Percentiles rank a stretch among this genome's conserved stretches.
Evolutionary conservation across 805 yeast species (phyloP).

Genomic region (Cyberlindnera saturnus): DNA sequence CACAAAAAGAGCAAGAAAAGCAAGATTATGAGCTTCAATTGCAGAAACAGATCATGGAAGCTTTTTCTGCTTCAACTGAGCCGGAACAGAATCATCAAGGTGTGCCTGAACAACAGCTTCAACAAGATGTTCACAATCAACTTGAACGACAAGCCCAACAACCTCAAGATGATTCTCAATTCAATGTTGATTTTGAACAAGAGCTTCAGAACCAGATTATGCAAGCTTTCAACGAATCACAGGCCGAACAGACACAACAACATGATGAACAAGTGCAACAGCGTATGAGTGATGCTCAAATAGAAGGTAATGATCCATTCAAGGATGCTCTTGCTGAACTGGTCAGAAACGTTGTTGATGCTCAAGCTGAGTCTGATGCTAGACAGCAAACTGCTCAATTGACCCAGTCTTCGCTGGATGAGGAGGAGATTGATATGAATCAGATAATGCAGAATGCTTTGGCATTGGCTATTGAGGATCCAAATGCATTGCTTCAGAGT

Average conservation of each 20-base stretch:
- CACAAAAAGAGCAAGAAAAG: background rate
- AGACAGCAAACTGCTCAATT: slow-evolving; percentile 2
- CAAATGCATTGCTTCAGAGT: slow-evolving; percentile 34
- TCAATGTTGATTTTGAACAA: slow-evolving; percentile 13
- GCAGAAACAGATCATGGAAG: slow-evolving; percentile 22
- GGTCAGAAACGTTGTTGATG: slow-evolving; percentile 49
- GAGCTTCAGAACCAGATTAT: slow-evolving; percentile 20
- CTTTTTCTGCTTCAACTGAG: slow-evolving; percentile 15
- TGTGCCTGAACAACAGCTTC: background rate
- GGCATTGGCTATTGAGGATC: slow-evolving; percentile 68
- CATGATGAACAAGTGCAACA: slow-evolving; percentile 2
- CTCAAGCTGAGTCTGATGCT: slow-evolving; percentile 16
- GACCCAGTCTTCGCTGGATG: slow-evolving; percentile 17
- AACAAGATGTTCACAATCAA: slow-evolving; percentile 6
- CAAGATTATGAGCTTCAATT: slow-evolving; percentile 16
- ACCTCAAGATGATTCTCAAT: slow-evolving; percentile 3
- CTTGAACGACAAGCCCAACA: slow-evolving; percentile 7
- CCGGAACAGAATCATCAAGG: slow-evolving; percentile 4
- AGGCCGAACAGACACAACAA: slow-evolving; percentile 1
- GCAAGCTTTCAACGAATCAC: slow-evolving; percentile 14
- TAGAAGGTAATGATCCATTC: slow-evolving; percentile 28
- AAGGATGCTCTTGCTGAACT: slow-evolving; percentile 51
- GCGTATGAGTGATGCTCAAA: background rate
- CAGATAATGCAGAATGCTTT: slow-evolving; percentile 74
- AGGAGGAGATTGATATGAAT: slow-evolving; percentile 56